A percentile compares a stretch with the other conserved stretches of the same genome.
Evolutionary conservation across 2,329 filamentous ascomycete species (phyloP).

Genomic region (Helicocarpus griseus): DNA sequence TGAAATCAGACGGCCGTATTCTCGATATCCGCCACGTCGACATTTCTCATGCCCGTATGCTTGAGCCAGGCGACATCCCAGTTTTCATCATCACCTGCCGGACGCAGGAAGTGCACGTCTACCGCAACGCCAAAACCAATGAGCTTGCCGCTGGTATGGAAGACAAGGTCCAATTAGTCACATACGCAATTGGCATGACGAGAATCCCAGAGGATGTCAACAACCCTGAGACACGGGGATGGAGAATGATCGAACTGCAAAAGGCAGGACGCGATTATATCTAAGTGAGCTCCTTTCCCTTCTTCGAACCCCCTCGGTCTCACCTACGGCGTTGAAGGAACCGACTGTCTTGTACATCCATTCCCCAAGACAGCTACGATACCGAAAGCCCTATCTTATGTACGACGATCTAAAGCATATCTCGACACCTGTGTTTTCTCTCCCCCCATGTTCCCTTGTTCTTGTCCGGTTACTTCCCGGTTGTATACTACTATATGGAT

Average conservation of each 20-base stretch:
- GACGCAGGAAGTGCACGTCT: slow-evolving; percentile 96
- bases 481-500: slow-evolving; percentile 11
- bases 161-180: slow-evolving; percentile 95
- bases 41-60: slow-evolving; percentile 41
- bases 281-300: slow-evolving; percentile 30
- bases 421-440: slow-evolving; percentile 5
- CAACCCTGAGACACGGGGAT: slow-evolving; percentile 92
- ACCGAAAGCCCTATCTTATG: no score
- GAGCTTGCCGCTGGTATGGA: slow-evolving; percentile 95
- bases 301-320: not conserved
- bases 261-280: slow-evolving; percentile 93
- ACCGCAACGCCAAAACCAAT: slow-evolving; percentile 80
- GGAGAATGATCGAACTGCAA: slow-evolving; percentile 96
- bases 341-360: no score
- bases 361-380: no score
- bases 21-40: slow-evolving; percentile 93
- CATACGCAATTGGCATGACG: slow-evolving; percentile 94
- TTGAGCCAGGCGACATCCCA: slow-evolving; percentile 49
- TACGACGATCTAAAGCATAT: slow-evolving; percentile 3
- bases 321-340: no score
- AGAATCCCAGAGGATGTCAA: slow-evolving; percentile 88
- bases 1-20: slow-evolving; percentile 91
- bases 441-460: slow-evolving; percentile 1
- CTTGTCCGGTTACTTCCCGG: slow-evolving; percentile 2
- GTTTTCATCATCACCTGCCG: slow-evolving; percentile 96